Base-by-base conservation (phyloP, 164 flowering plant species). In the Piper betle region DNA sequence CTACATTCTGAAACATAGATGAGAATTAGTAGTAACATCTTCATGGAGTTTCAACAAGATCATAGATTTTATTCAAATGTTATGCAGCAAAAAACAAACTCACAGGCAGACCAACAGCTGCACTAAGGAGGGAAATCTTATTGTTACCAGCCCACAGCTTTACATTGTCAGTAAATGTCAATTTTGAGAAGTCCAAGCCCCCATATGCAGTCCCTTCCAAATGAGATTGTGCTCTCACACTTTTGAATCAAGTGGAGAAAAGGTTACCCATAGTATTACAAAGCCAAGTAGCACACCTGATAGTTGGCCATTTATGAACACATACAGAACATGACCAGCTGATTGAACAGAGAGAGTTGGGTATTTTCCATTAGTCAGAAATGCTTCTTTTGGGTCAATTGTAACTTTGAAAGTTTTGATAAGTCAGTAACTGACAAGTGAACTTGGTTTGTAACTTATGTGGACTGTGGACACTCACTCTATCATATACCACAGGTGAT, bases 71-170 rank as follows among this genome's bases (percentile, higher is more conserved):
- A 25, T 25, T 25, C 33, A 46, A 10, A 46, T 46, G 11, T 10
- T 10, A 10, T 2, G 10, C 12, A 12, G 11, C 10, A 15, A 46
- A 46, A 43, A 46, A 10, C 16, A 15, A 33, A 80, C 86, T 65
- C 55, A 90, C 99, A 78, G 95, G 95, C 12, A 94, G 88, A 59
- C 99, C 99, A 58, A 88, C 84, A 25, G 97, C 81, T 57, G 81
- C 71, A 69, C 97, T 91, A 40, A 94, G 70, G 11, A 94, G 64
- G 61, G 96, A 71, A 64, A 94, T 76, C 74, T 76, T 85, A 81
- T 94, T 94, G 15, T 71, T 68, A 10, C 99, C 99, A 64, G 78
- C 79, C 59, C 62, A 73, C 71, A 94, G 62, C 63, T 84, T 78
- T 52, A 85, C 77, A 40, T 73, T 77, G 37, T 69, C 52, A 52